These are phyloP conservation scores for Xylariomycetidae sp. DNA, from an alignment of 2,329 filamentous ascomycete genomes.

Conservation along the genomic window DNA sequence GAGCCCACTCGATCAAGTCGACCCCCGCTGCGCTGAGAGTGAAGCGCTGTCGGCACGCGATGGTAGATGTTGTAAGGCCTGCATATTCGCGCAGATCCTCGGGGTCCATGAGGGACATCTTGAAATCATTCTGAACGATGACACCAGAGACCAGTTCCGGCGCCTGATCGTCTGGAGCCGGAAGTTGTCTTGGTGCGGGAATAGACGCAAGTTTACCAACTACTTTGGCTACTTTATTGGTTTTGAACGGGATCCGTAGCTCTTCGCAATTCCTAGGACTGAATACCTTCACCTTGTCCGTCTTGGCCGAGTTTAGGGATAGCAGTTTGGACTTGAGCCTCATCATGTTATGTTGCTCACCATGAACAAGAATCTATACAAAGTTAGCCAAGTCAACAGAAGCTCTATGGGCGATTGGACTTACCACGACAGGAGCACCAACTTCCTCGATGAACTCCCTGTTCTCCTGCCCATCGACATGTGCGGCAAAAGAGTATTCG, in stretches of 20 bases:
- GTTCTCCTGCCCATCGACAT: constrained; percentile 95
- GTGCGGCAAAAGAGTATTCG: constrained; percentile 92
- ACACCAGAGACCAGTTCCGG: constrained; percentile 74
- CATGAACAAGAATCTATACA: constrained; percentile 83
- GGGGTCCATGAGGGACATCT: constrained; percentile 92
- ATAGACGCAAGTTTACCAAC: constrained; percentile 88
- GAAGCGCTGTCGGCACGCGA: constrained; percentile 86
- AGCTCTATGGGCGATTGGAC: constrained; percentile 31
- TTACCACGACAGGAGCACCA: constrained; percentile 82
- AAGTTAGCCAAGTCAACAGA: constrained; percentile 9
- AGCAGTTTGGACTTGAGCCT: constrained; percentile 90
- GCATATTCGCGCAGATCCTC: constrained; percentile 95
- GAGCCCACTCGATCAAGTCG: constrained; percentile 87
- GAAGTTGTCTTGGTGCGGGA: constrained; percentile 54
- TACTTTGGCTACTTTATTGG: constrained; percentile 93
- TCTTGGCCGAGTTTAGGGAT: constrained; percentile 80
- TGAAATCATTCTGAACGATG: constrained; percentile 95
- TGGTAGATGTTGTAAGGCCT: constrained; percentile 91
- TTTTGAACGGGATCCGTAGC: constrained; percentile 88
- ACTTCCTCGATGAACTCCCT: constrained; percentile 96
- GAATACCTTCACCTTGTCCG: constrained; percentile 82
- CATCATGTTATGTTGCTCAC: constrained; percentile 98
- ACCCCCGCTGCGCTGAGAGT: constrained; percentile 83
- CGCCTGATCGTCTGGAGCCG: constrained; percentile 25
- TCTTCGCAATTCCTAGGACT: constrained; percentile 94